Conservation (phyloP, 108 stramenopile species). For the Skeletonema costatum region DNA sequence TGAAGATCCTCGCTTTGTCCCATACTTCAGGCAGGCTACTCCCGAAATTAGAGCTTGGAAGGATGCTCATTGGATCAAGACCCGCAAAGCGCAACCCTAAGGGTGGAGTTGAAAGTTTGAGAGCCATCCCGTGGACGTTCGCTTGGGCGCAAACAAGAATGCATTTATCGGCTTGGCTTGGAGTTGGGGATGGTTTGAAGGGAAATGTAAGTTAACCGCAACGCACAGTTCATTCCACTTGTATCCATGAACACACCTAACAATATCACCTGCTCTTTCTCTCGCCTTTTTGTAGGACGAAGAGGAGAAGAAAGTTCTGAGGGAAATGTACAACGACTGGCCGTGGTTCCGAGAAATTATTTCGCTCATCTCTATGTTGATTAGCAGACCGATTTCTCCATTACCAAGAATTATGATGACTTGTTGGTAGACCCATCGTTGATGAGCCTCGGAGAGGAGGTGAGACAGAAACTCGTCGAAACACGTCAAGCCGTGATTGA, state of each 20-base stretch:
- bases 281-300: constrained; percentile 31
- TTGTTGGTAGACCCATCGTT: constrained; percentile 79
- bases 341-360: constrained; percentile 94
- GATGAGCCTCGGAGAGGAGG: constrained; percentile 76
- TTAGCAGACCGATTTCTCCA: constrained; percentile 92
- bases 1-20: constrained; percentile 92
- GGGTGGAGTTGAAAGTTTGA: constrained; percentile 94
- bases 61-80: constrained; percentile 92
- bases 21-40: constrained; percentile 97
- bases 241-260: background rate
- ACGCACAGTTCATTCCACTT: background rate
- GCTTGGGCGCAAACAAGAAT: constrained; percentile 97
- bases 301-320: constrained; percentile 57
- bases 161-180: constrained; percentile 97
- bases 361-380: constrained; percentile 93
- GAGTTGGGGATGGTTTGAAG: constrained; percentile 88
- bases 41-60: constrained; percentile 95
- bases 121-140: constrained; percentile 98
- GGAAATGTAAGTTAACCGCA: constrained; percentile 42
- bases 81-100: constrained; percentile 95
- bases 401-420: constrained; percentile 92
- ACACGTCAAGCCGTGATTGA: constrained; percentile 85
- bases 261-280: background rate
- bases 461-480: constrained; percentile 79
- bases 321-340: constrained; percentile 94